These are phyloP conservation scores for Cyathus olla DNA, from an alignment of 1,284 basidiomycete genomes.

Conservation along the genomic window DNA sequence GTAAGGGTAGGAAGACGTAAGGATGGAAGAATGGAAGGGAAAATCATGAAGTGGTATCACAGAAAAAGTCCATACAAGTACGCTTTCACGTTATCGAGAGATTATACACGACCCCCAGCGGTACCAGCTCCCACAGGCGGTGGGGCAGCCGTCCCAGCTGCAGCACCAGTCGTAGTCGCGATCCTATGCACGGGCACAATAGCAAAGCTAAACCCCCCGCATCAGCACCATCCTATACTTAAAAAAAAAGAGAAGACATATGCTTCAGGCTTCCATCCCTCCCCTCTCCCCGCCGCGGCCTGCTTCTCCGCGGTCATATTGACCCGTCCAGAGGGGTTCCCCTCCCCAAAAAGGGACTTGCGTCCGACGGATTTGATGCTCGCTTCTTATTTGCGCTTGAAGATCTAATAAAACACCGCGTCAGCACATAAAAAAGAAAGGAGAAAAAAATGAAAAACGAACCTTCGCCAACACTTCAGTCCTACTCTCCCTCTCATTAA, in stretches of 20 bases:
- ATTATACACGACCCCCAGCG: too few relatives aligned
- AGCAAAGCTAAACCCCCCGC: not conserved
- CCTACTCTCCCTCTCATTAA: conserved; percentile 43
- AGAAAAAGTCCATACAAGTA: too few relatives aligned
- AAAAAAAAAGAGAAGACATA: conserved; percentile 31
- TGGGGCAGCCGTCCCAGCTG: too few relatives aligned
- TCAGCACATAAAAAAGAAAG: not conserved
- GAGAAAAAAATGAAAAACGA: conserved; percentile 9
- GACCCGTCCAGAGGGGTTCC: conserved; percentile 80
- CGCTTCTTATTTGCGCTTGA: conserved; percentile 70
- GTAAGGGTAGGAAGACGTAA: too few relatives aligned
- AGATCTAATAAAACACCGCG: conserved; percentile 45
- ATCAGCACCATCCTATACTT: not conserved
- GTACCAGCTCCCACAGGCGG: too few relatives aligned
- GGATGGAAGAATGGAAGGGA: too few relatives aligned
- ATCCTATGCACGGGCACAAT: not conserved
- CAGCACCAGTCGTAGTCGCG: too few relatives aligned
- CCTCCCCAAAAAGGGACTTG: conserved; percentile 70
- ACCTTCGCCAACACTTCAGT: conserved; percentile 68
- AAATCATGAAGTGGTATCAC: too few relatives aligned
- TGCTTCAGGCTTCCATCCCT: conserved; percentile 79
- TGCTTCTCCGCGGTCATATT: conserved; percentile 72
- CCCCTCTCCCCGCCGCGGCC: conserved; percentile 57
- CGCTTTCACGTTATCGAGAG: too few relatives aligned
- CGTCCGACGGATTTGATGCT: conserved; percentile 45